Evolutionary conservation across 345 rosid genomes (phyloP).

Genomic region (Brassica juncea): DNA sequence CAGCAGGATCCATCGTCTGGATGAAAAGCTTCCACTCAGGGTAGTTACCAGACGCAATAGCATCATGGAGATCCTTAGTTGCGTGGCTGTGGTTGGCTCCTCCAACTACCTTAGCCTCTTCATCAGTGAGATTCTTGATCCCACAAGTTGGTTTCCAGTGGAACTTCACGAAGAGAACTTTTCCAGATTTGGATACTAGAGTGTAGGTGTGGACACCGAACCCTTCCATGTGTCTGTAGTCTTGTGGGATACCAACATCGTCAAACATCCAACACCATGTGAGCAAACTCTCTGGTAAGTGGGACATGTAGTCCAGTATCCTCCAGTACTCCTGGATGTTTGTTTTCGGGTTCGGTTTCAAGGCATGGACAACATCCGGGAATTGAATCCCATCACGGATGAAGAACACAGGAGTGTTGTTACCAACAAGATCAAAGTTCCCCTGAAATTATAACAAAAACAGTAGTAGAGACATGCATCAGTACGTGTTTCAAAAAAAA

Average conservation of each 20-base stretch:
- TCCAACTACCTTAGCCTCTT: constrained; percentile 85
- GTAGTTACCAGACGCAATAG: constrained; percentile 88
- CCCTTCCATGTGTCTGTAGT: constrained; percentile 98
- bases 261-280: constrained; percentile 87
- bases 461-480: background rate
- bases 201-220: constrained; percentile 91
- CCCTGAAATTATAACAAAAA: constrained; percentile 51
- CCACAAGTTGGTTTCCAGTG: constrained; percentile 99
- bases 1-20: constrained; percentile 87
- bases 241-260: constrained; percentile 89
- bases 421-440: constrained; percentile 97
- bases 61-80: constrained; percentile 88
- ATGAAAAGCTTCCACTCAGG: constrained; percentile 97
- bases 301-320: constrained; percentile 90
- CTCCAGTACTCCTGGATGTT: constrained; percentile 98
- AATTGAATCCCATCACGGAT: constrained; percentile 94
- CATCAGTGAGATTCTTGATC: constrained; percentile 81
- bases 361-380: constrained; percentile 87
- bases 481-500: too few species aligned
- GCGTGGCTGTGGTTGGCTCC: constrained; percentile 99
- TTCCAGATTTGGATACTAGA: constrained; percentile 85
- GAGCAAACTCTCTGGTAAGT: constrained; percentile 90
- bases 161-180: constrained; percentile 77
- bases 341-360: constrained; percentile 95
- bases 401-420: constrained; percentile 97